phyloP scores from a whole-genome alignment of 768 basidiomycete genomes.

The Favolaschia claudopus region DNA sequence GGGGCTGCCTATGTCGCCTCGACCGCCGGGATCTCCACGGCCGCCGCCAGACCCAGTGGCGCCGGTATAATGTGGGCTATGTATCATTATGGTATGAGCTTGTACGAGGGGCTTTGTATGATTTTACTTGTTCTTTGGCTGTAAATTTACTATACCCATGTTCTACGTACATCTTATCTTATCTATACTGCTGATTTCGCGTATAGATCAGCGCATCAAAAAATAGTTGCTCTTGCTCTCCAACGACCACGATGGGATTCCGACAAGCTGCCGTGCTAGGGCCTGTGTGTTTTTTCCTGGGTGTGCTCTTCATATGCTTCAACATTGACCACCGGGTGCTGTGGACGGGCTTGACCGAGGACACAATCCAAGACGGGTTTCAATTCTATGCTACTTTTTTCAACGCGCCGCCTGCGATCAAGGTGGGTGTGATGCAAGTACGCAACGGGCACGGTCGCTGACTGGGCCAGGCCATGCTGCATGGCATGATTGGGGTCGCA shows the following conservation, averaged over 20 bases:
- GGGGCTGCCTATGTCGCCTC: constrained; percentile 61
- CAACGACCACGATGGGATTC: constrained; percentile 75
- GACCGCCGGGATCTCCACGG: constrained; percentile 53
- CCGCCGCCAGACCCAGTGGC: constrained; percentile 22
- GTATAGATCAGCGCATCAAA: neutral
- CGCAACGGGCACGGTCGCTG: neutral
- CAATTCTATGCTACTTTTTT: constrained; percentile 94
- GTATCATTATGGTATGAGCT: neutral
- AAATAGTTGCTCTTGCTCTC: neutral
- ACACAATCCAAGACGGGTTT: constrained; percentile 77
- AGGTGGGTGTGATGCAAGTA: constrained; percentile 61
- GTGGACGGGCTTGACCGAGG: constrained; percentile 70
- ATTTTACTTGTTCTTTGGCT: neutral
- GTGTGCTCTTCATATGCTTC: constrained; percentile 84
- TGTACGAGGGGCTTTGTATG: neutral
- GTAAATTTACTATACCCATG: neutral
- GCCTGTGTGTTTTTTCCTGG: constrained; percentile 90
- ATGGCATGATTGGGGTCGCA: constrained; percentile 84
- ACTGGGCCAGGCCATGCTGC: constrained; percentile 76
- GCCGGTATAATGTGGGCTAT: constrained; percentile 1
- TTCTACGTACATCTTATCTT: constrained; percentile 4
- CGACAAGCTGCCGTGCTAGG: constrained; percentile 87
- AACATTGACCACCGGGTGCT: constrained; percentile 89
- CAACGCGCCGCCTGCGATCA: constrained; percentile 92
- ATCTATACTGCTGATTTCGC: neutral